Evolutionary conservation across 805 yeast genomes (phyloP).

Genomic region (Wickerhamiella slavikovae): DNA sequence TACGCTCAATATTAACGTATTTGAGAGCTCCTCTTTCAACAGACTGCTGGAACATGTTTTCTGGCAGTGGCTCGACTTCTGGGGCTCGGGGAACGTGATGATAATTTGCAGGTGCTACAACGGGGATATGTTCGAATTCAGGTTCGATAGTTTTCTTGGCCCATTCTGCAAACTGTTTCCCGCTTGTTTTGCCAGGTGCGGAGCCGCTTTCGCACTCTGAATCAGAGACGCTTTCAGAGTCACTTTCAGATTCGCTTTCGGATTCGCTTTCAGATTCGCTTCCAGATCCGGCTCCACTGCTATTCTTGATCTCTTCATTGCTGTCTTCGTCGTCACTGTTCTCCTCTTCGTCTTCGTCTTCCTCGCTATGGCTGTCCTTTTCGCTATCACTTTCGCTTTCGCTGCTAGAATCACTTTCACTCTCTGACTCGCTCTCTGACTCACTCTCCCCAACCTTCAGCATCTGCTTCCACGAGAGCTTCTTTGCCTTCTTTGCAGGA

Average conservation of each 20-base stretch:
- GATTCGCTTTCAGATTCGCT: too few species aligned
- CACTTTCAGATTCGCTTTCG: too few species aligned
- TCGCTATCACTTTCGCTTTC: conserved; percentile 3
- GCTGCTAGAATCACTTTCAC: conserved; percentile 10
- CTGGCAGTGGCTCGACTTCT: conserved; percentile 52
- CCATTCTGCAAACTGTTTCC: conserved; percentile 68
- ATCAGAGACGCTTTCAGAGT: too few species aligned
- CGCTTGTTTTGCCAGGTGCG: too few species aligned
- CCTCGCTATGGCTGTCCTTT: conserved; percentile 12
- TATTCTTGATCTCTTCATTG: conserved; percentile 22
- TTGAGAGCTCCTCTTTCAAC: conserved; percentile 26
- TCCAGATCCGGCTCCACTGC: too few species aligned
- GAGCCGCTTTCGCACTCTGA: too few species aligned
- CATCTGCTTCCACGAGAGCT: too few species aligned
- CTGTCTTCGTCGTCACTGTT: conserved; percentile 7
- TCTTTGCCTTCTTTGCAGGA: too few species aligned
- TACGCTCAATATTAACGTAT: conserved; percentile 46
- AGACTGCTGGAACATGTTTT: conserved; percentile 4
- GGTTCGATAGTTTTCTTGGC: conserved; percentile 57
- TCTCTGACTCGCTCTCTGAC: conserved; percentile 15
- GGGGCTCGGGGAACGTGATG: conserved; percentile 44
- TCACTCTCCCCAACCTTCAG: too few species aligned
- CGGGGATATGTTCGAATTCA: conserved; percentile 37
- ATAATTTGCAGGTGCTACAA: conserved; percentile 27
- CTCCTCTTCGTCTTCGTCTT: conserved; percentile 2